These are phyloP conservation scores for Eimeria praecox DNA, from an alignment of 169 alveolate genomes.

Conservation along the genomic window DNA sequence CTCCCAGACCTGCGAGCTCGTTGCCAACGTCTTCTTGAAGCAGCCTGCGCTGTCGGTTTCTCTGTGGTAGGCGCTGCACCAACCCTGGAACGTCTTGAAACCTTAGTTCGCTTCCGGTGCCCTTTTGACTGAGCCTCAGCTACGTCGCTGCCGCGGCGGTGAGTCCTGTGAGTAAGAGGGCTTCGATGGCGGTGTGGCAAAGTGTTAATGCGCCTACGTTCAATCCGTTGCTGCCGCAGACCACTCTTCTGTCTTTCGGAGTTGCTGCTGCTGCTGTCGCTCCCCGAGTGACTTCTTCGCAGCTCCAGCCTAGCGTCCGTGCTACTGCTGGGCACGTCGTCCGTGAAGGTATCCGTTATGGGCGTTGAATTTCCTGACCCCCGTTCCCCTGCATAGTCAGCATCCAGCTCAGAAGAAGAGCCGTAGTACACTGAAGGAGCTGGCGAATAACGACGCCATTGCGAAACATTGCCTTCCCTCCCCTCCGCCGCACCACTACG, in stretches of 20 bases:
- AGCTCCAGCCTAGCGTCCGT: not conserved
- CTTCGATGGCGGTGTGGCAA: slow-evolving; percentile 2
- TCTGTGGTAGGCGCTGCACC: not conserved
- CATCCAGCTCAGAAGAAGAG: not conserved
- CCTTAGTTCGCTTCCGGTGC: slow-evolving; percentile 20
- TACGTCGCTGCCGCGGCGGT: slow-evolving; percentile 49
- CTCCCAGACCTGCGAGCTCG: not conserved
- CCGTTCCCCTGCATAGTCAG: slow-evolving; percentile 9
- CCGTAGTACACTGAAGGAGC: not conserved
- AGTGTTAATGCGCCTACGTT: not conserved
- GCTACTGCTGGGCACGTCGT: slow-evolving; percentile 14
- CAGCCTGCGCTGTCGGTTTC: not conserved
- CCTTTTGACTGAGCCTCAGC: not conserved
- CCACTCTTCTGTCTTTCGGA: not conserved
- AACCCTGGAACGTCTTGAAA: not conserved
- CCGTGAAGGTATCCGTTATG: not conserved
- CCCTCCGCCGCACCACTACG: not conserved
- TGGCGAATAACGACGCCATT: not conserved
- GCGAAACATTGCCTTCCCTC: not conserved
- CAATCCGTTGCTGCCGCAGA: not conserved
- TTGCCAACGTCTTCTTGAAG: not conserved
- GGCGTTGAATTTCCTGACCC: slow-evolving; percentile 26
- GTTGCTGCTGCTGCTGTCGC: slow-evolving; percentile 51
- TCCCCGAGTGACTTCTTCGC: slow-evolving; percentile 4
- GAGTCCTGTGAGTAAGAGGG: not conserved